Evolutionary conservation across 306 rosid species (phyloP), one percentile per base, ranked within the genome.

Genomic region (Crotalaria pallida): DNA sequence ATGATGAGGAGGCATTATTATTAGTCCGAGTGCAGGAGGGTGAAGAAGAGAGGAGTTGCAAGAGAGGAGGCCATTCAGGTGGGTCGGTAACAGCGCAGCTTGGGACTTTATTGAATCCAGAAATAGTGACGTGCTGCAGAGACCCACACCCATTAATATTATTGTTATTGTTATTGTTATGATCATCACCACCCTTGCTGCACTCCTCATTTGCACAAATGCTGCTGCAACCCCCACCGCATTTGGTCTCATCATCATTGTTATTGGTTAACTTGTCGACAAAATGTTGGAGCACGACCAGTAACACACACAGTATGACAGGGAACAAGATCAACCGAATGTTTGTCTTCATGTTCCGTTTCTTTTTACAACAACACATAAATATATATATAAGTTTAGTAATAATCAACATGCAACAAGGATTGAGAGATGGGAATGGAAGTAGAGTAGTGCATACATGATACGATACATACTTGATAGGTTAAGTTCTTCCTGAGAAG

Each of bases 381-480:
- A 61, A 27, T 8, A 8, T 0, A 6, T 2, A 34, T 29, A 55
- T 3, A 6, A 31, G 24, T 3, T 26, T 40, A 66, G 19, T 47
- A 27, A 48, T 31, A 47, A 41, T 41, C 10, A 38, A 38, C 13
- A 38, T 38, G 13, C 43, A 10, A 38, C 1, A 33, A 33, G 0
- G 9, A 33, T 33, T 33, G 55, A 17, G 23, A 18, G 55, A 48
- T 15, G 24, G 21, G n/a, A 15, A 66, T 16, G n/a, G 38, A 36
- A n/a, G n/a, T n/a, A n/a, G n/a, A n/a, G n/a, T n/a, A n/a, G n/a
- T n/a, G n/a, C n/a, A n/a, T n/a, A n/a, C n/a, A n/a, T n/a, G n/a
- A n/a, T n/a, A n/a, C n/a, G n/a, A n/a, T n/a, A n/a, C n/a, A 27
- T 27, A 89, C 98, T 96, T 92, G 98, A 64, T 71, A 88, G 7